Base-by-base conservation (phyloP, 2,329 filamentous ascomycete species). In the Exophiala oligosperma region DNA sequence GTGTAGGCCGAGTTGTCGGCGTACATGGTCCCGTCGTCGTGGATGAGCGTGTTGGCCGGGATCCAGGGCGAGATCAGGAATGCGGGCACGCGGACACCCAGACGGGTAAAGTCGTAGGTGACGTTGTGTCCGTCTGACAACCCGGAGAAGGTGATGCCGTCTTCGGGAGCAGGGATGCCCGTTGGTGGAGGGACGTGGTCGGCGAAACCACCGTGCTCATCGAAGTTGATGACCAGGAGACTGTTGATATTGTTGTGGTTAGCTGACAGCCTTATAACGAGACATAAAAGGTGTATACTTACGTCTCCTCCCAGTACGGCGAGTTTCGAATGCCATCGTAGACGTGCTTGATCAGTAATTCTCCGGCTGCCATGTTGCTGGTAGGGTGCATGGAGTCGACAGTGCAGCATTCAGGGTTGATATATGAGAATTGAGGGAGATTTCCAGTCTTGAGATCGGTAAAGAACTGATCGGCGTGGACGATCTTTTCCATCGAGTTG, bases 401-500 rank as follows among this genome's bases (percentile, higher is more conserved):
- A 9, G 55, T 58, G 26, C 59, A 61, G 52, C 59, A 61, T 54
- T 61, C 59, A 12, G 77, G 77, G 12, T 77, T 79, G 59, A 79
- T 74, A 64, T 79, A 79, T 60, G 81, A 79, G 73, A 85, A 89
- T 76, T 92, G 89, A 2, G 90, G 90, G 11, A 92, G 81, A 49
- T 76, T 81, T 68, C 86, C 74, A 62, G 74, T 77, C 56, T 80
- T 74, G 9, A 92, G 78, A 66, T 94, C 91, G 49, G 82, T 75
- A 67, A 86, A 80, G 76, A 93, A 92, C 66, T 80, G 69, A 50
- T 58, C 56, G 21, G 59, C 59, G 23, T 61, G 59, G 23, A 58
- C 55, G 24, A 61, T 43, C 17, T 44, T 23, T 24, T 61, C 59
- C 59, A 61, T 61, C 4, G 59, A 56, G 46, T 61, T 58, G 43